phyloP scores from a whole-genome alignment of 73 alveolate species.

The Stentor roeselii region DNA sequence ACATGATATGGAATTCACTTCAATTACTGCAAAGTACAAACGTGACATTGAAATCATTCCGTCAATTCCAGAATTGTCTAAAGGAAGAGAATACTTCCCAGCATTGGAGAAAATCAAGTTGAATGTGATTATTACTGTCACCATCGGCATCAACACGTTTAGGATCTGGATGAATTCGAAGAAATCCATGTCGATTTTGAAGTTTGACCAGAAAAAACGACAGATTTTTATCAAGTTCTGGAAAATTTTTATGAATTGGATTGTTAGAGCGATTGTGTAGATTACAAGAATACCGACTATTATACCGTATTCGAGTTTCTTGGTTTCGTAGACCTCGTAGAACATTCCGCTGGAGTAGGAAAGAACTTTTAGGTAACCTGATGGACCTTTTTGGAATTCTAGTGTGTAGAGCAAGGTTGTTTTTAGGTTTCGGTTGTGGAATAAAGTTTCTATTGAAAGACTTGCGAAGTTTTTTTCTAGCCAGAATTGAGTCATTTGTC shows the following conservation, averaged over 20 bases:
- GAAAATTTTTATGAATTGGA: neutral
- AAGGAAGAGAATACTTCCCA: conserved; percentile 35
- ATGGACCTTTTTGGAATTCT: conserved; percentile 16
- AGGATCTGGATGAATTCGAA: conserved; percentile 28
- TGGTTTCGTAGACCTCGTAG: conserved; percentile 9
- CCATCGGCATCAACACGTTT: conserved; percentile 29
- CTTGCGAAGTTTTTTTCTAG: conserved; percentile 32
- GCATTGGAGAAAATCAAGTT: neutral
- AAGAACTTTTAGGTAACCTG: conserved; percentile 34
- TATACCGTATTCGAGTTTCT: neutral
- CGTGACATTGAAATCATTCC: conserved; percentile 19
- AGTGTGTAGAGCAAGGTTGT: conserved; percentile 29
- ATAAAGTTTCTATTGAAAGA: conserved; percentile 40
- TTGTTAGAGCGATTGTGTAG: conserved; percentile 20
- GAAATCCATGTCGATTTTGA: conserved; percentile 23
- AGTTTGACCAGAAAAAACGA: conserved; percentile 29
- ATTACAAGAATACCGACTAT: neutral
- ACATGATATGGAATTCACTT: conserved; percentile 38
- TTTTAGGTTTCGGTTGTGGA: conserved; percentile 48
- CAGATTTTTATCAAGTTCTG: conserved; percentile 13
- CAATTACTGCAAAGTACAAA: conserved; percentile 10
- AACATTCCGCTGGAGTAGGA: conserved; percentile 14
- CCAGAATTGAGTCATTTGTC: conserved; percentile 35
- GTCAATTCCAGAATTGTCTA: conserved; percentile 31
- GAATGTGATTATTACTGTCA: neutral